Percentiles rank a stretch among this genome's conserved stretches.
phyloP scores from a whole-genome alignment of 345 rosid genomes.

The Crucihimalaya himalaica region DNA sequence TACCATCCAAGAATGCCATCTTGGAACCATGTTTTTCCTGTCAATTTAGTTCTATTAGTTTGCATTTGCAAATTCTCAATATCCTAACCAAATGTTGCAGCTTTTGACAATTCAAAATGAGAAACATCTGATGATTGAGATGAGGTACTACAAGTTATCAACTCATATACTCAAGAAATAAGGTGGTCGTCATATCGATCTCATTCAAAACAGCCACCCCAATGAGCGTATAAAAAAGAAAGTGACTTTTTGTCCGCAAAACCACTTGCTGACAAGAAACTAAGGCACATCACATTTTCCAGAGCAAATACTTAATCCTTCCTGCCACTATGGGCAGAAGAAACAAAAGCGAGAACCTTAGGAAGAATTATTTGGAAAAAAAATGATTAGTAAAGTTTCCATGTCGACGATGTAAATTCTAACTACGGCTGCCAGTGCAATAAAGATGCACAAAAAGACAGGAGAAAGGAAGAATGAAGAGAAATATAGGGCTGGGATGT shows the following conservation, averaged over 20 bases:
- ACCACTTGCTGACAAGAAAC: slow-evolving; percentile 4
- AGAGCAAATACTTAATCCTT: neutral
- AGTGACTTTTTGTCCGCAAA: neutral
- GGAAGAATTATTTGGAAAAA: neutral
- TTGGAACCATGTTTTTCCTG: slow-evolving; percentile 98
- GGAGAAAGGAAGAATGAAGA: neutral
- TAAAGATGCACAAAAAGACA: neutral
- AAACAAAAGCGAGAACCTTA: neutral
- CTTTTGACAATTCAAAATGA: slow-evolving; percentile 12
- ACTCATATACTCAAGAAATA: neutral
- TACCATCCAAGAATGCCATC: slow-evolving; percentile 98
- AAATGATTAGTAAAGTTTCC: neutral
- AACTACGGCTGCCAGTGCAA: neutral
- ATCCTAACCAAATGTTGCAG: neutral
- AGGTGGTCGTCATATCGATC: neutral
- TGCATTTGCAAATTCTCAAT: slow-evolving; percentile 16
- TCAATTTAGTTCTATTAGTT: slow-evolving; percentile 23
- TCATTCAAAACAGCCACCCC: neutral
- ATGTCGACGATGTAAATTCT: neutral
- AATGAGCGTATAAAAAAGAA: neutral
- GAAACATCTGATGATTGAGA: neutral
- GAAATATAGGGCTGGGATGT: neutral
- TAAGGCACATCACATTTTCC: neutral
- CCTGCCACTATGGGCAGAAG: neutral
- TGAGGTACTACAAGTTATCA: neutral